These are phyloP conservation scores for Mucor indicus DNA, from an alignment of 371 early-diverging fungal species.

Conservation along the genomic window DNA sequence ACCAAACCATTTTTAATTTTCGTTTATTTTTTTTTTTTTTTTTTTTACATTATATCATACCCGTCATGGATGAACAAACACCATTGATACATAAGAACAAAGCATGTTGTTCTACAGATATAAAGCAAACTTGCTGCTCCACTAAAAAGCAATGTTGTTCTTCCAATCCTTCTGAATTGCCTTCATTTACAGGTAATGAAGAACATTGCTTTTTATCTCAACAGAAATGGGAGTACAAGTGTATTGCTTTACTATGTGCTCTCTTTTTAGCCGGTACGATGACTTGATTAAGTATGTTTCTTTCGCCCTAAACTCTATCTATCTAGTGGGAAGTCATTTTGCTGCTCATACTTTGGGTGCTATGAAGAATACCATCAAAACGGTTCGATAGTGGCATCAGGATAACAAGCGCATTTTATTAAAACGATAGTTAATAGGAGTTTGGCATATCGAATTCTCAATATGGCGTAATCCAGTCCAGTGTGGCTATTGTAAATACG, in stretches of 20 bases:
- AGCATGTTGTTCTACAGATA: not conserved
- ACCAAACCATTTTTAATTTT: not conserved
- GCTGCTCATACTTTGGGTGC: conserved; percentile 73
- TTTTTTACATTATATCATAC: not conserved
- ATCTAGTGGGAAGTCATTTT: conserved; percentile 70
- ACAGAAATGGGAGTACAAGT: conserved; percentile 55
- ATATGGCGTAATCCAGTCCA: conserved; percentile 70
- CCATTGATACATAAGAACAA: conserved; percentile 12
- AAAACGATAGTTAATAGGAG: conserved; percentile 39
- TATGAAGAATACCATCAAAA: conserved; percentile 66
- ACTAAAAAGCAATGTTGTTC: conserved; percentile 11
- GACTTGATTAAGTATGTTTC: not conserved
- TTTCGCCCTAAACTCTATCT: not conserved
- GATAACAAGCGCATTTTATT: not conserved
- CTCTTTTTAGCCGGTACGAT: conserved; percentile 58
- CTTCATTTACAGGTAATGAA: conserved; percentile 3
- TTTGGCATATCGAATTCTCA: conserved; percentile 66
- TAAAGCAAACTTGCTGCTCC: conserved; percentile 13
- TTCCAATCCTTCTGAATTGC: not conserved
- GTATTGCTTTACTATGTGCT: conserved; percentile 64
- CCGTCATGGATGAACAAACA: conserved; percentile 20
- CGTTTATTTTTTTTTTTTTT: conserved; percentile 5
- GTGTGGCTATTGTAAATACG: conserved; percentile 71
- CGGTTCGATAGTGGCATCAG: conserved; percentile 33
- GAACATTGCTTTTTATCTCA: conserved; percentile 25